Base-by-base conservation (phyloP, 1,139 yeast genomes). In the Magnusiomyces suaveolens region DNA sequence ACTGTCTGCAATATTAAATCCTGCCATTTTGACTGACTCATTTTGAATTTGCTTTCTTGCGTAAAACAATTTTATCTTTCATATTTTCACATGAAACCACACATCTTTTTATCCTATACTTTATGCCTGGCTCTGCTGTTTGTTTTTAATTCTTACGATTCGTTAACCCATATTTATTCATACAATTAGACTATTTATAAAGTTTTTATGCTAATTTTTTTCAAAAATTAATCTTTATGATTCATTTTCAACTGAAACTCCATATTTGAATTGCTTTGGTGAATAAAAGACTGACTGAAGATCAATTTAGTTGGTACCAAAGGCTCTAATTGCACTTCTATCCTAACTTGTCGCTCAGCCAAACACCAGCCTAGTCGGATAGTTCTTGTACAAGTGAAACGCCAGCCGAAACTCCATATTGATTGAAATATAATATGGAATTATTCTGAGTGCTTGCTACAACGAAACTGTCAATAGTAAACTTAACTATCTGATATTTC, bases 401-500 rank as follows among this genome's bases (percentile, higher is more conserved):
- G 18, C 97, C 97, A 41, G 89, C 81, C n/a, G 90, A 73, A 20
- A 88, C 75, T 26, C 97, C 97, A 21, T 72, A 72, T 59, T 85
- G 85, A 70, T 90, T 90, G 76, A 94, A 85, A 69, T 80, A 84
- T 48, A 90, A 75, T 0, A 87, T 82, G 1, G 95, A 97, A 1
- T 82, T 75, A 66, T 87, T 87, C 10, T 63, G 65, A 53, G 77
- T 83, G 57, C 78, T 77, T 4, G 97, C 97, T n/a, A 90, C 97
- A 1, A 90, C 97, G 65, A 73, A 88, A 1, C 96, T 97, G 43
- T 97, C 97, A 62, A 83, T 86, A 68, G 90, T 97, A 65, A 90
- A 90, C 0, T 95, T 82, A 90, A 90, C 0, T 95, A 82, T 1
- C 97, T 97, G 2, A 86, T 94, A 65, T 90, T 97, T 65, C 90